Evolutionary conservation across 805 yeast genomes (phyloP), one percentile per base, ranked within the genome.

Genomic region (Metschnikowia cerradonensis): DNA sequence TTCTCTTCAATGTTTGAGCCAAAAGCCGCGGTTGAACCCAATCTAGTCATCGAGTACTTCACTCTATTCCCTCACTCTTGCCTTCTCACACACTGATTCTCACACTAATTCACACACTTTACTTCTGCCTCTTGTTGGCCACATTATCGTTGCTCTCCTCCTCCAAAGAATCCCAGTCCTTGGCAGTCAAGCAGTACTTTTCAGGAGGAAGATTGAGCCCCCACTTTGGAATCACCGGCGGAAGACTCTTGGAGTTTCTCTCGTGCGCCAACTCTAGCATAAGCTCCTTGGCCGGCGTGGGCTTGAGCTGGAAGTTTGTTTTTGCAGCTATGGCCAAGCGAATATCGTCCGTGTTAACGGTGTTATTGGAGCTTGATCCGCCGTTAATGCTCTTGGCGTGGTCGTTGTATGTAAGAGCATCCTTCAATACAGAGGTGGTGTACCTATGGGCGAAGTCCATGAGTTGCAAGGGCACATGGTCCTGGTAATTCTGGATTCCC

Each of bases 141-240:
- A 52, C 54, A 14, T 47, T 46, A 19, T 60, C 63, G n/a, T 40
- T 53, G 43, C 51, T 53, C 59, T 60, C 65, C 26, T 65, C 66
- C 39, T 58, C 64, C 52, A 62, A 55, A 47, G 52, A 58, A 49
- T 81, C 84, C 85, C 91, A 88, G 55, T 88, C 90, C 55, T 78
- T 79, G 1, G 88, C 94, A 0, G 96, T 90, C 48, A 91, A 72
- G 70, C 98, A 91, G 71, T 90, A 91, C 79, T 91, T 94, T 72
- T 94, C 99, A 4, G 99, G 98, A 2, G 99, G 99, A 46, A 95
- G 75, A 56, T 97, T 81, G 37, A 94, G 78, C 10, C 99, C 98
- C 85, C 90, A 90, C 46, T 85, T 80, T 13, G 94, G 91, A 67
- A 91, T 84, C 13, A 94, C 91, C 4, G 94, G 88, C 4, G 99